Conservation (phyloP, 2,329 filamentous ascomycete species). For the Aspergillus pseudoglaucus region DNA sequence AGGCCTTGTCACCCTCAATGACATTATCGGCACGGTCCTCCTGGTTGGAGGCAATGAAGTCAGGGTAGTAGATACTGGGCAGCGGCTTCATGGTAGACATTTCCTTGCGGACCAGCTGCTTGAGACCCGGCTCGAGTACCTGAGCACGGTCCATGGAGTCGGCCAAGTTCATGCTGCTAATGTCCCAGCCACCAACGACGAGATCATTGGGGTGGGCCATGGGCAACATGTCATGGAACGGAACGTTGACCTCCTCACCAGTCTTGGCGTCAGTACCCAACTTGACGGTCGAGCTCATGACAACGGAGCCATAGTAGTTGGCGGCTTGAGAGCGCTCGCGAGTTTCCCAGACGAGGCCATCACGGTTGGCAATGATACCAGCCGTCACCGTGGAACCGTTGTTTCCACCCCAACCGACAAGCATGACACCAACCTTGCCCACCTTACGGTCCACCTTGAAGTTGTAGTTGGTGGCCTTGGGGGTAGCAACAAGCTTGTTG, state of each 20-base stretch:
- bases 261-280: slow-evolving; percentile 81
- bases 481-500: slow-evolving; percentile 75
- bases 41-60: slow-evolving; percentile 99
- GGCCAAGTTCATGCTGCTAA: slow-evolving; percentile 82
- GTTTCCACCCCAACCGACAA: slow-evolving; percentile 96
- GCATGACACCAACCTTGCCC: slow-evolving; percentile 91
- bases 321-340: slow-evolving; percentile 76
- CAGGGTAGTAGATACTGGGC: slow-evolving; percentile 95
- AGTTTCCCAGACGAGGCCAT: slow-evolving; percentile 81
- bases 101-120: slow-evolving; percentile 84
- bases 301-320: slow-evolving; percentile 97
- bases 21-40: slow-evolving; percentile 92
- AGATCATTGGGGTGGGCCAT: slow-evolving; percentile 98
- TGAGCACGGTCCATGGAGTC: slow-evolving; percentile 91
- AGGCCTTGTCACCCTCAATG: slow-evolving; percentile 75
- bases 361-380: slow-evolving; percentile 92
- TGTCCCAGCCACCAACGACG: slow-evolving; percentile 94
- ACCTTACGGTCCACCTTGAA: slow-evolving; percentile 96
- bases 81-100: slow-evolving; percentile 83
- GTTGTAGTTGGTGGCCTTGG: slow-evolving; percentile 85
- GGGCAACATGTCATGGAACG: slow-evolving; percentile 86
- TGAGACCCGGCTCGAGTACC: slow-evolving; percentile 92
- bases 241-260: slow-evolving; percentile 86
- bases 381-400: slow-evolving; percentile 96
- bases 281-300: slow-evolving; percentile 97